Evolutionary conservation across 257 asterid genomes (phyloP).

Genomic region (Nicotiana knightiana): DNA sequence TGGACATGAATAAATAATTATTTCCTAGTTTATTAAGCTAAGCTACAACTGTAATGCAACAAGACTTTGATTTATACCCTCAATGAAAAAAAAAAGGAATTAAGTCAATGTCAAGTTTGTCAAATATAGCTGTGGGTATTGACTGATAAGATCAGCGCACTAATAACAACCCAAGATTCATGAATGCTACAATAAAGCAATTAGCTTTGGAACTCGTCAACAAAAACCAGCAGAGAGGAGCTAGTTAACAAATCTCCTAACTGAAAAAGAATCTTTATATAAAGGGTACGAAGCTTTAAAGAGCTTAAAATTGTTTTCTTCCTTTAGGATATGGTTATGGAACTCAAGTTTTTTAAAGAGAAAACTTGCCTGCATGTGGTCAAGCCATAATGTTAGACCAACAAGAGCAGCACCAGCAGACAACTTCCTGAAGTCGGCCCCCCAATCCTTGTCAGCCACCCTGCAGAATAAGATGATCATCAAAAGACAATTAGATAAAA

Average conservation of each 20-base stretch:
- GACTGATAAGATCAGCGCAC: not conserved
- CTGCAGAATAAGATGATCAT: constrained; percentile 36
- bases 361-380: constrained; percentile 84
- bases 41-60: not conserved
- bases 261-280: constrained; percentile 1
- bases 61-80: not conserved
- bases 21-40: not conserved
- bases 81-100: not conserved
- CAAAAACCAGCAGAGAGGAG: not conserved
- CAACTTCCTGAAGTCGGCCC: constrained; percentile 88
- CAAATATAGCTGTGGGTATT: not conserved
- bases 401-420: constrained; percentile 97
- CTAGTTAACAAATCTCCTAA: not conserved
- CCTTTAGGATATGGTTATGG: constrained; percentile 7
- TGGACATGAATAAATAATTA: not conserved
- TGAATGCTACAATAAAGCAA: not conserved
- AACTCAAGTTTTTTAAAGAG: not conserved
- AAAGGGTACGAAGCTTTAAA: not conserved
- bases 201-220: not conserved
- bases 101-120: not conserved
- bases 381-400: constrained; percentile 94
- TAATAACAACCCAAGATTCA: constrained; percentile 8
- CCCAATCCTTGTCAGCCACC: constrained; percentile 98
- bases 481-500: constrained; percentile 10
- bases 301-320: not conserved